Evolutionary conservation across 768 basidiomycete genomes (phyloP), one percentile per base, ranked within the genome.

Genomic region (Cystoderma amianthinum): DNA sequence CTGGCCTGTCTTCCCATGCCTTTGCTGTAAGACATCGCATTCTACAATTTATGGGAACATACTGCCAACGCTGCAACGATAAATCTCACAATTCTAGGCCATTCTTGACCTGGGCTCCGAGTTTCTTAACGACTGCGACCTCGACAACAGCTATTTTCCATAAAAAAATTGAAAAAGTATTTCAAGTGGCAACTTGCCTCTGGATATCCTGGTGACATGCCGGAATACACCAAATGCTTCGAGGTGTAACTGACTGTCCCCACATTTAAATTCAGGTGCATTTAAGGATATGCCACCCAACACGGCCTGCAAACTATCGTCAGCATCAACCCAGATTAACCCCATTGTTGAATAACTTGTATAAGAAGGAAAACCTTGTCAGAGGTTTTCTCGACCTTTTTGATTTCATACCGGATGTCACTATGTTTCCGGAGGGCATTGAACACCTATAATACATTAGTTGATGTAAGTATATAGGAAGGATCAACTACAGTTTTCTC

Each of bases 1-100:
- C 65, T 3, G 91, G 80, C 15, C 87, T 68, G 52, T 92, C 85
- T 52, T 97, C 94, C 95, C 95, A 98, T 32, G 90, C 83, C 51
- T 84, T 91, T 3, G 88, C 89, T 39, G 68, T 74, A 25, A 97
- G 54, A 49, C 82, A 85, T 9, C 94, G 82, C 18, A 84, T 59
- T 20, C 91, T 90, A 36, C 5, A 18, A 13, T 30, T 15, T 9
- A 15, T 9, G 28, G 28, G 15, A 30, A 30, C 10, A 30, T 30
- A n/a, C 15, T 32, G 18, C 11, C n/a, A n/a, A n/a, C n/a, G n/a
- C n/a, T n/a, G n/a, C n/a, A n/a, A n/a, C n/a, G n/a, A 16, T 38
- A n/a, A 13, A 22, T 59, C 79, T 49, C 55, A 82, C 81, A 92
- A 54, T 60, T 94, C 89, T 10, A 95, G 64, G 0, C 84, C 82